A percentile compares a stretch with the other conserved stretches of the same genome.
Conservation (phyloP, 78 protist genomes). For the Cyanophora paradoxa region DNA sequence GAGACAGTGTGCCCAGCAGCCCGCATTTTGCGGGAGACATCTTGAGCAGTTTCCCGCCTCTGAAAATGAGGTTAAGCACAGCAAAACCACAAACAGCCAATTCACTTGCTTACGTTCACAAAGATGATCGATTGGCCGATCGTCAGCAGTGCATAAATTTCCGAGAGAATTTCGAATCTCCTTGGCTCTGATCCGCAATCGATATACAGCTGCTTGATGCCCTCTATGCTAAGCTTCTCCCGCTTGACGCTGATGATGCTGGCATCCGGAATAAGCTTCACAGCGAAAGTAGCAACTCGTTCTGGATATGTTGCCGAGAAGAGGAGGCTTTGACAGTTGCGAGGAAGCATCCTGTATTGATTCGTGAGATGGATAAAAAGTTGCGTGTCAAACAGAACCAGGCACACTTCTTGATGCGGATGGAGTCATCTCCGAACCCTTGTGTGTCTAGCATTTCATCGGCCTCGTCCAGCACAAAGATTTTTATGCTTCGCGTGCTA, state of each 20-base stretch:
- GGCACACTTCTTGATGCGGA: too few relatives aligned
- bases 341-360: neutral
- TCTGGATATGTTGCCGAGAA: conserved; percentile 46
- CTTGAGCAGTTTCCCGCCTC: neutral
- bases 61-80: too few relatives aligned
- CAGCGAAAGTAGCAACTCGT: conserved; percentile 1
- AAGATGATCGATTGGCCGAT: conserved; percentile 28
- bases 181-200: neutral
- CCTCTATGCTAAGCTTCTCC: conserved; percentile 27
- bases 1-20: neutral
- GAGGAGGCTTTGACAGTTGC: conserved; percentile 21
- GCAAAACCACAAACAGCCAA: too few relatives aligned
- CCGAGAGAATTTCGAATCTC: conserved; percentile 1
- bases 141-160: conserved; percentile 1
- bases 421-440: too few relatives aligned
- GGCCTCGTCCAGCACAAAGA: conserved; percentile 43
- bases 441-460: conserved; percentile 55
- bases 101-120: conserved; percentile 2
- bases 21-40: neutral
- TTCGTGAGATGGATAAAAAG: too few relatives aligned
- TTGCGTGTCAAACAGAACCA: too few relatives aligned
- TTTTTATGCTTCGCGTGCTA: neutral
- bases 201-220: conserved; percentile 25
- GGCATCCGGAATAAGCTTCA: conserved; percentile 17
- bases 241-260: conserved; percentile 4